Percentiles rank a stretch among this genome's conserved stretches.
phyloP scores from a whole-genome alignment of 129 eudicot species.

The Tagetes erecta region DNA sequence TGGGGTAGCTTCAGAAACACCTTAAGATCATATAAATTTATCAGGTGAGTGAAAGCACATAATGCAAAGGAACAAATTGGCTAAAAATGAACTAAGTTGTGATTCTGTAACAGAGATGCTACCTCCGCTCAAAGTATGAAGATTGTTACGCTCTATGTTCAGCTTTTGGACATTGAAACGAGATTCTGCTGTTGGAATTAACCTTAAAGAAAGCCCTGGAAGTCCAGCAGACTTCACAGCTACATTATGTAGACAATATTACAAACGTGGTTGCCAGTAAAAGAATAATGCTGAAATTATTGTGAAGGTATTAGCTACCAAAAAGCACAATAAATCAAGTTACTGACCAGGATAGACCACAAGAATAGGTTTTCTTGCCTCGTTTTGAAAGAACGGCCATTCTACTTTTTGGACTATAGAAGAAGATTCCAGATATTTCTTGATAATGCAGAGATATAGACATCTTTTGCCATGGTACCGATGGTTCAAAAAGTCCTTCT shows the following conservation, averaged over 20 bases:
- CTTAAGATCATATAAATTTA: constrained; percentile 33
- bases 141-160: constrained; percentile 61
- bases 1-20: constrained; percentile 64
- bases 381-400: constrained; percentile 82
- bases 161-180: constrained; percentile 61
- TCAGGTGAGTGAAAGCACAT: constrained; percentile 19
- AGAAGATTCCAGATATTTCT: constrained; percentile 63
- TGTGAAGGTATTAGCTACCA: not conserved
- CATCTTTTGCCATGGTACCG: constrained; percentile 95
- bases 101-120: not conserved
- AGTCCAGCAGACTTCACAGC: constrained; percentile 46
- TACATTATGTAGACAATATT: constrained; percentile 34
- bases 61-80: not conserved
- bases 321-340: not conserved
- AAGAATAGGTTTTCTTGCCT: constrained; percentile 89
- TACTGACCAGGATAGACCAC: constrained; percentile 75
- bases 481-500: constrained; percentile 86
- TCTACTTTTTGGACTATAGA: constrained; percentile 48
- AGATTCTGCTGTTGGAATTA: constrained; percentile 79
- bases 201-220: constrained; percentile 50
- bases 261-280: not conserved
- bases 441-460: constrained; percentile 78
- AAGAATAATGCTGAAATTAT: constrained; percentile 5
- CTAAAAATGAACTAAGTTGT: constrained; percentile 4
- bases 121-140: constrained; percentile 67